A percentile compares a stretch with the other conserved stretches of the same genome.
Conservation (phyloP, 108 stramenopile species). For the Schizochytrium sp. region DNA sequence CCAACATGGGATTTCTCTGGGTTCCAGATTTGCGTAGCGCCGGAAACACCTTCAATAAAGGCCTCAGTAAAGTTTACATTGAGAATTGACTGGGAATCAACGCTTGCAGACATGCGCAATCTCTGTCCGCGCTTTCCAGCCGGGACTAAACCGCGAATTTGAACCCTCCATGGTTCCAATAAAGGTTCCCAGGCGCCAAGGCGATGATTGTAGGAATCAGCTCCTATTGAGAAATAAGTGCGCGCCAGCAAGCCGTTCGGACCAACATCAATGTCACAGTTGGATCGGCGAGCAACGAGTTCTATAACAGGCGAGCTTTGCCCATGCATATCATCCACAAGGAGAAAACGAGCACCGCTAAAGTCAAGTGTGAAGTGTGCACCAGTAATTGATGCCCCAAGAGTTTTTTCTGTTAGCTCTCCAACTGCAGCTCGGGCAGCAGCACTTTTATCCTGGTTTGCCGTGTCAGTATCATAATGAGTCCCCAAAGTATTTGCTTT, state of each 20-base stretch:
- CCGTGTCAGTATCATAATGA: background rate
- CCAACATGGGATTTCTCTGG: conserved; percentile 18
- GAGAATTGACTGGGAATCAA: conserved; percentile 9
- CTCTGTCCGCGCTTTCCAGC: background rate
- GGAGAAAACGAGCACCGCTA: background rate
- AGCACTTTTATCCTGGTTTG: background rate
- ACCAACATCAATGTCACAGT: conserved; percentile 5
- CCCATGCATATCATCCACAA: conserved; percentile 47
- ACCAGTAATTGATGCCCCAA: background rate
- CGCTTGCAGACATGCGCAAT: background rate
- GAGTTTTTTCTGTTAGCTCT: conserved; percentile 2
- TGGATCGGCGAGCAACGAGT: background rate
- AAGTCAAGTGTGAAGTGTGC: conserved; percentile 21
- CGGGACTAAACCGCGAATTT: background rate
- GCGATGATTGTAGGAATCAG: conserved; percentile 40
- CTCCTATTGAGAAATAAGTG: background rate
- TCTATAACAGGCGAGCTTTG: conserved; percentile 14
- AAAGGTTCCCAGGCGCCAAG: conserved; percentile 39
- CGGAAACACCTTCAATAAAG: conserved; percentile 20
- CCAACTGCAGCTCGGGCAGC: background rate
- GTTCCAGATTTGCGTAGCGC: conserved; percentile 45
- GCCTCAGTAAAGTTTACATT: conserved; percentile 46
- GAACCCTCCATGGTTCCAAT: conserved; percentile 25
- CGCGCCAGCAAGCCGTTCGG: conserved; percentile 32
- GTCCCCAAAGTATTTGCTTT: background rate